These are phyloP conservation scores for Alternaria incomplexa DNA, from an alignment of 2,329 filamentous ascomycete species.

Conservation along the genomic window DNA sequence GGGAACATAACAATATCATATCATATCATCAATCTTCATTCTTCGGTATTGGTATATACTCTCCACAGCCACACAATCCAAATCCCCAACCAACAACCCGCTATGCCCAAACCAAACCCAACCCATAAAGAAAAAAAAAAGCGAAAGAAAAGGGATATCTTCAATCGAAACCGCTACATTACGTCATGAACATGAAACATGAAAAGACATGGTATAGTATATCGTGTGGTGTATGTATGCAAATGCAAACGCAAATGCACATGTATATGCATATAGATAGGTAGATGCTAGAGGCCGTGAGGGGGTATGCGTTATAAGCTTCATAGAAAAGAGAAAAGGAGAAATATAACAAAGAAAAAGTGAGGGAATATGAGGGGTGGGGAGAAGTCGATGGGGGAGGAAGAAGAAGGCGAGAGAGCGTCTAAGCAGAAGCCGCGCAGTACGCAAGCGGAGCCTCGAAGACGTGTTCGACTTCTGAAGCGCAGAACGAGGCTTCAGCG, in stretches of 20 bases:
- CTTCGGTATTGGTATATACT: neutral
- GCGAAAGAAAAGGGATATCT: neutral
- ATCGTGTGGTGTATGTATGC: neutral
- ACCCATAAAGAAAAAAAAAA: neutral
- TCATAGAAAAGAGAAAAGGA: neutral
- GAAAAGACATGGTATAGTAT: neutral
- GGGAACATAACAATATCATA: neutral
- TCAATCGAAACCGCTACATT: conserved; percentile 1
- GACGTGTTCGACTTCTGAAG: neutral
- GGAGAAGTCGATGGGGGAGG: neutral
- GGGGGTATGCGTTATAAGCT: neutral
- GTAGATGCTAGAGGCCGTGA: neutral
- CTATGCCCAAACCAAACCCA: neutral
- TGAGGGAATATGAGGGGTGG: neutral
- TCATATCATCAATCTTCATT: neutral
- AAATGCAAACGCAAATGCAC: neutral
- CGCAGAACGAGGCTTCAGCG: neutral
- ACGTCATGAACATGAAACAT: conserved; percentile 3
- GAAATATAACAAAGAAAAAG: neutral
- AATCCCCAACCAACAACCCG: neutral
- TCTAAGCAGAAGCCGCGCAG: neutral
- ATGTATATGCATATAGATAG: neutral
- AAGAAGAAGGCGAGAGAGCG: neutral
- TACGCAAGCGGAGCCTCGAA: neutral
- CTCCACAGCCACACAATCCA: neutral